Base-by-base conservation (phyloP, 345 rosid species). In the Eutrema heterophyllum region DNA sequence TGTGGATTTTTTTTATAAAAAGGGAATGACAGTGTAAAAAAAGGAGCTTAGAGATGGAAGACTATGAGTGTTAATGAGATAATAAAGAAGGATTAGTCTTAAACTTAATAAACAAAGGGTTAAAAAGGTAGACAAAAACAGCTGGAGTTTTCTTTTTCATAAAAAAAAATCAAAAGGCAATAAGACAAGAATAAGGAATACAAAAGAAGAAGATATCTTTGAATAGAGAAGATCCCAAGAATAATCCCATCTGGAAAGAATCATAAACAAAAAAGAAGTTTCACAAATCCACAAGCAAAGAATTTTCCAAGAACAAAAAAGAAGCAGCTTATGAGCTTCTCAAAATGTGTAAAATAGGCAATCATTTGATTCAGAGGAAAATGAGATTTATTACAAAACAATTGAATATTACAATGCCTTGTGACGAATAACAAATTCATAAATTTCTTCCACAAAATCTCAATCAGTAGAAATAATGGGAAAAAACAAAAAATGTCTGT, bases 1-100 rank as follows among this genome's bases (percentile, higher is more conserved):
- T 81, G 77, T 27, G 36, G 3, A 5, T 10, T 62, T 46, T 36
- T 2, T 39, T 64, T 30, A 36, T 1, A 36, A 33, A 74, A 83
- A 82, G 53, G 64, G 64, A 66, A 80, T 68, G 83, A 75, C 83
- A 81, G 80, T 73, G 78, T 81, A 13, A 82, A 80, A 81, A 77
- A 68, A 60, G 46, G 33, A 63, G 76, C 32, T 57, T 51, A 70
- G 81, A 76, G 38, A 53, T 33, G 41, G 63, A 72, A 72, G 7
- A 75, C 15, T 3, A 76, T 7, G 78, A 66, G 78, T 74, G 39
- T 68, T 69, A 32, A 45, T 29, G 51, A 68, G 53, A 55, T 62
- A 53, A 53, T 54, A 63, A 69, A 69, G 64, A 55, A 64, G 53
- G 46, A 75, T 54, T 62, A 33, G 55, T 75, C 30, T 35, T 11